Conservation (phyloP, 2,329 filamentous ascomycete species). For the Seiridium unicorne region DNA sequence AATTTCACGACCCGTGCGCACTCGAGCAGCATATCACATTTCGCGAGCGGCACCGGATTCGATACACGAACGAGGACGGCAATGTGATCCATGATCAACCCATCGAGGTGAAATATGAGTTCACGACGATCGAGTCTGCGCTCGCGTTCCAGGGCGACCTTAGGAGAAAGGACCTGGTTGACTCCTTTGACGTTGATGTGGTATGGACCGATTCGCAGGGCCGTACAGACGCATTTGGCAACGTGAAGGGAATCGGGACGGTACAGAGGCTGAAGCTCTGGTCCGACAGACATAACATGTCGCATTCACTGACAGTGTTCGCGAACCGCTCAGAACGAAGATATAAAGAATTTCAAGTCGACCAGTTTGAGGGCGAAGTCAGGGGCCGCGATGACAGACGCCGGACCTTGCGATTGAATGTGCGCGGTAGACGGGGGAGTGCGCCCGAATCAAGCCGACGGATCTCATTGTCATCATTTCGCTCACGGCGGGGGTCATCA, state of each 20-base stretch:
- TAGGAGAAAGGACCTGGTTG: conserved; percentile 44
- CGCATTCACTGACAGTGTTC: conserved; percentile 46
- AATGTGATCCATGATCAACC: conserved; percentile 46
- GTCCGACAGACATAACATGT: conserved; percentile 46
- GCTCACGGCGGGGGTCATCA: conserved; percentile 1
- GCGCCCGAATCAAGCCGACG: conserved; percentile 31
- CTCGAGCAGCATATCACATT: conserved; percentile 50
- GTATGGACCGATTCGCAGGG: conserved; percentile 50
- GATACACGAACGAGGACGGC: conserved; percentile 46
- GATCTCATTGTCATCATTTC: conserved; percentile 11
- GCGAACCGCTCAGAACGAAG: conserved; percentile 43
- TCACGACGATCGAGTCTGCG: conserved; percentile 46
- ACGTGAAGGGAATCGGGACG: conserved; percentile 47
- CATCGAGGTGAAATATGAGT: conserved; percentile 49
- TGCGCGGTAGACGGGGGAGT: conserved; percentile 38
- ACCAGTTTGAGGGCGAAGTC: conserved; percentile 45
- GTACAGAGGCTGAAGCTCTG: conserved; percentile 53
- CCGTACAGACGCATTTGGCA: conserved; percentile 49
- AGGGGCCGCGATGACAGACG: conserved; percentile 44
- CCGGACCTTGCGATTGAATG: conserved; percentile 42
- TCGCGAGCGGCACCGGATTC: conserved; percentile 44
- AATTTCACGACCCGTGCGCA: conserved; percentile 47
- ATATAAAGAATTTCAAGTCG: conserved; percentile 47
- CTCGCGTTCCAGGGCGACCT: conserved; percentile 49
- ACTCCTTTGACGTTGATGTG: conserved; percentile 52